These are phyloP conservation scores for Trypanosoma platydactyli DNA, from an alignment of 208 protist genomes.

Conservation along the genomic window DNA sequence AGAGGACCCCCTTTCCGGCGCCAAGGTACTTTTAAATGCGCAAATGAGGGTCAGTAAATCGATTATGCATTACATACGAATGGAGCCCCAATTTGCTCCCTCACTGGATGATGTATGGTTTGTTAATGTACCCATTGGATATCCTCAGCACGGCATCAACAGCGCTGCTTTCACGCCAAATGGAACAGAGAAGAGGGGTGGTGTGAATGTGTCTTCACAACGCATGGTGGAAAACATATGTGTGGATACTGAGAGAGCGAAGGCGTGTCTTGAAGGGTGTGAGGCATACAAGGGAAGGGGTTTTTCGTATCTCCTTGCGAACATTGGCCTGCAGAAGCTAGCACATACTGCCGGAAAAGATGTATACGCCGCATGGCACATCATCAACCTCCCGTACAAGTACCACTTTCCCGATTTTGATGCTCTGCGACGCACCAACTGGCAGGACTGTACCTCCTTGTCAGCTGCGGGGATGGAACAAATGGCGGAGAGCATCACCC, in stretches of 20 bases:
- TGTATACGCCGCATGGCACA: neutral
- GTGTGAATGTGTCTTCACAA: neutral
- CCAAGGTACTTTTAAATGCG: constrained; percentile 3
- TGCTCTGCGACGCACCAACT: neutral
- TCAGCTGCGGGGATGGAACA: neutral
- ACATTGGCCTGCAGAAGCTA: constrained; percentile 8
- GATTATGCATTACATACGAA: constrained; percentile 19
- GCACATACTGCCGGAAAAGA: neutral
- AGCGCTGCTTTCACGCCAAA: neutral
- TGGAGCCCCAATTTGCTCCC: constrained; percentile 15
- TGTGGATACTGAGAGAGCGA: neutral
- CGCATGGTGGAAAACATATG: neutral
- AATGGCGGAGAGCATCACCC: constrained; percentile 3
- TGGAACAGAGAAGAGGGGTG: neutral
- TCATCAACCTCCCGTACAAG: constrained; percentile 13
- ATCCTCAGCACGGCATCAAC: constrained; percentile 4
- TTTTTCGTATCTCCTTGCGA: constrained; percentile 5
- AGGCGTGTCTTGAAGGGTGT: constrained; percentile 14
- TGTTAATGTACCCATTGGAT: constrained; percentile 24
- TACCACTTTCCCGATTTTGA: constrained; percentile 12
- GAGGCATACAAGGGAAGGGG: neutral
- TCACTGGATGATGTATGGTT: constrained; percentile 17
- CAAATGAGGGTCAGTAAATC: constrained; percentile 14
- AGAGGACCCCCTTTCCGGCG: neutral
- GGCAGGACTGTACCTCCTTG: constrained; percentile 14